A percentile compares a stretch with the other conserved stretches of the same genome.
phyloP scores from a whole-genome alignment of 2,329 filamentous ascomycete species.

The Aureobasidium vineae region DNA sequence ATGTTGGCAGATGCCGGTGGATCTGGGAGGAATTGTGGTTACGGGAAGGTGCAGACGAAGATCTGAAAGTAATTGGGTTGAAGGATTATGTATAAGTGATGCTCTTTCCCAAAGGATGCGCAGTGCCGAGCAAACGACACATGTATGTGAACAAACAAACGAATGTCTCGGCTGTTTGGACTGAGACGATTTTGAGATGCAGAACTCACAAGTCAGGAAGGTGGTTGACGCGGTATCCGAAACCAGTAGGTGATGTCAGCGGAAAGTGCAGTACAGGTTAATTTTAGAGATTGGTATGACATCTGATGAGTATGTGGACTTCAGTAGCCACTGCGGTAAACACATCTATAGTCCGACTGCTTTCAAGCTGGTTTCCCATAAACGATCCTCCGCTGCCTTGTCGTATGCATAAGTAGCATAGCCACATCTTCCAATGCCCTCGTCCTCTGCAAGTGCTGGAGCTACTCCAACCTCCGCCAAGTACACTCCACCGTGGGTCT shows the following conservation, averaged over 20 bases:
- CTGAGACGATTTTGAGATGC: background rate
- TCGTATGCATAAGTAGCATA: slow-evolving; percentile 42
- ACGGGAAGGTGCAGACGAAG: background rate
- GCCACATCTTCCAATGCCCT: slow-evolving; percentile 31
- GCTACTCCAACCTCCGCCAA: slow-evolving; percentile 45
- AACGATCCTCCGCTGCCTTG: slow-evolving; percentile 39
- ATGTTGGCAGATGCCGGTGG: background rate
- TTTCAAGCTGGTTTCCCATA: slow-evolving; percentile 45
- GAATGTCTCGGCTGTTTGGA: background rate
- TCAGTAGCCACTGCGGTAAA: background rate
- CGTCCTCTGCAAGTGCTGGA: slow-evolving; percentile 34
- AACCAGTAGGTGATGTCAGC: background rate
- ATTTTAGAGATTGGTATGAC: background rate
- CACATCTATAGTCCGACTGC: slow-evolving; percentile 31
- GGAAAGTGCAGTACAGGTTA: background rate
- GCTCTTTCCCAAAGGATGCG: background rate
- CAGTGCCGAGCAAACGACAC: background rate
- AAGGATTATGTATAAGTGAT: background rate
- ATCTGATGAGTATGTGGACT: background rate
- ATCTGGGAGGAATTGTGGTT: background rate
- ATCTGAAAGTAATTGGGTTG: background rate
- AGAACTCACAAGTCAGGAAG: background rate
- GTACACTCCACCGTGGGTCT: slow-evolving; percentile 50
- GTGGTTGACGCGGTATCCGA: background rate
- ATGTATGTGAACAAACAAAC: background rate